These are phyloP conservation scores for Mycena vulgaris DNA, from an alignment of 768 basidiomycete species.

Conservation along the genomic window DNA sequence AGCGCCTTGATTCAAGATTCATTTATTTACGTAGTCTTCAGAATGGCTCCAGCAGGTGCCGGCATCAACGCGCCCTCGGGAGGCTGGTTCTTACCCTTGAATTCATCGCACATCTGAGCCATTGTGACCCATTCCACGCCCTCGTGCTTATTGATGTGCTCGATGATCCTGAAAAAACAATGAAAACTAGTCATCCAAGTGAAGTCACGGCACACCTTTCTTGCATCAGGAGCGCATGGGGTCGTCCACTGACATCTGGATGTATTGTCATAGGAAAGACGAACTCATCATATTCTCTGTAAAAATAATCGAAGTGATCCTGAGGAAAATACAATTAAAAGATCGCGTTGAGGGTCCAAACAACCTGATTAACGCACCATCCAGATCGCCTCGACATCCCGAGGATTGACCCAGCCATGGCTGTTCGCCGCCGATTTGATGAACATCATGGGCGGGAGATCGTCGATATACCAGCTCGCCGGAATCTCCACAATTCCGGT, in stretches of 20 bases:
- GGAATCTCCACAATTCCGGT: constrained; percentile 76
- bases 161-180: constrained; percentile 70
- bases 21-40: not conserved
- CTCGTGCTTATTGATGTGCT: constrained; percentile 80
- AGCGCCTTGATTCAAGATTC: too few relatives aligned
- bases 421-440: constrained; percentile 78
- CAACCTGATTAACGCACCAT: constrained; percentile 57
- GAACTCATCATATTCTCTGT: constrained; percentile 73
- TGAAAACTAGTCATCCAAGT: too few relatives aligned
- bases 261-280: constrained; percentile 87
- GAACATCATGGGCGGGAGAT: constrained; percentile 86
- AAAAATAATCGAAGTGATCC: constrained; percentile 29
- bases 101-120: constrained; percentile 77
- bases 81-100: constrained; percentile 67
- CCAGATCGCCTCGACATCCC: constrained; percentile 81
- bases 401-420: constrained; percentile 79
- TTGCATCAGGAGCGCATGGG: constrained; percentile 83
- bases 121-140: constrained; percentile 81
- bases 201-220: constrained; percentile 60
- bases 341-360: too few relatives aligned
- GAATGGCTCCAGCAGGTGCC: not conserved
- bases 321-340: not conserved
- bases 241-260: constrained; percentile 76
- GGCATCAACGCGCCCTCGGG: constrained; percentile 56
- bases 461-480: constrained; percentile 84